Evolutionary conservation across 2,329 filamentous ascomycete genomes (phyloP).

Genomic region (Colletotrichum endophyticum): DNA sequence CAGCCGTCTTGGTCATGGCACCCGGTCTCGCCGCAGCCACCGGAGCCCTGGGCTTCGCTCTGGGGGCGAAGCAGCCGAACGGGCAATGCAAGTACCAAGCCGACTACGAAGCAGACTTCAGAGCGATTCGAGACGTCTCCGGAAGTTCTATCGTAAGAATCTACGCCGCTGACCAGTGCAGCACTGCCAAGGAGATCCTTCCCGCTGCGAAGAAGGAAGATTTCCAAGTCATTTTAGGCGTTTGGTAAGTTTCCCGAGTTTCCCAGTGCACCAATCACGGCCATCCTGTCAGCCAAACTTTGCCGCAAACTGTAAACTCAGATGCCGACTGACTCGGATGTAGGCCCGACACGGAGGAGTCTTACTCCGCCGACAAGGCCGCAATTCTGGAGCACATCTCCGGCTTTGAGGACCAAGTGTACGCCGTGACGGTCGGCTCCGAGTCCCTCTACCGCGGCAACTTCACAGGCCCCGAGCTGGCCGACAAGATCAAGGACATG

Average conservation of each 20-base stretch:
- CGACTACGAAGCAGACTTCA: slow-evolving; percentile 72
- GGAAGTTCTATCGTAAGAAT: slow-evolving; percentile 64
- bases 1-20: slow-evolving; percentile 20
- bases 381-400: slow-evolving; percentile 48
- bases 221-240: slow-evolving; percentile 72
- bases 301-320: background rate
- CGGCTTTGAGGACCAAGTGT: slow-evolving; percentile 62
- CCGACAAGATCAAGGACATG: slow-evolving; percentile 66
- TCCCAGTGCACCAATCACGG: background rate
- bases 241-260: slow-evolving; percentile 59
- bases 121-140: slow-evolving; percentile 57
- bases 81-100: slow-evolving; percentile 63
- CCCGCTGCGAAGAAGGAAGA: slow-evolving; percentile 69
- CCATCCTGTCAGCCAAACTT: no score
- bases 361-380: slow-evolving; percentile 64
- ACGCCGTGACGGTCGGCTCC: slow-evolving; percentile 73
- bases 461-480: slow-evolving; percentile 64
- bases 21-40: slow-evolving; percentile 42
- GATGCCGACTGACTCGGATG: background rate
- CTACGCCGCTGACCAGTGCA: slow-evolving; percentile 71
- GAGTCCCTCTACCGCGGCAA: slow-evolving; percentile 74
- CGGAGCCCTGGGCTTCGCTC: slow-evolving; percentile 63
- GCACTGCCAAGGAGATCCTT: slow-evolving; percentile 65
- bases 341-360: slow-evolving; percentile 67
- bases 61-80: slow-evolving; percentile 68